Evolutionary conservation across 2,329 filamentous ascomycete genomes (phyloP), one percentile per base, ranked within the genome.

Genomic region (Bipolaris victoriae): DNA sequence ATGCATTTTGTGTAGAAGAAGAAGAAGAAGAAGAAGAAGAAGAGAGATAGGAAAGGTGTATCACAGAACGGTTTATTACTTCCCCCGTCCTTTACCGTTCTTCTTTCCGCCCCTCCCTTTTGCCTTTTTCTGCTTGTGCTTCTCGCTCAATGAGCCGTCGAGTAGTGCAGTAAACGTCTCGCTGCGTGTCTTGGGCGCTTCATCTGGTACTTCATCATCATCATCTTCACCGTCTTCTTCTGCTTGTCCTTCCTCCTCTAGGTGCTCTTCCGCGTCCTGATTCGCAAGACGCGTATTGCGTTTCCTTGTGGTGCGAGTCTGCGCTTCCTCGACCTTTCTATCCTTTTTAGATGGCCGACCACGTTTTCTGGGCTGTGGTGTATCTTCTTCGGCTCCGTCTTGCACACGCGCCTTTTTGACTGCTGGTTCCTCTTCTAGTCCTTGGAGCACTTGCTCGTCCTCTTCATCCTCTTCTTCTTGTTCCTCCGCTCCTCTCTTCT

Each of bases 401-500:
- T 49, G 51, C 24, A 64, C 39, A 10, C 59, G 51, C 2, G 60
- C 49, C 48, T 61, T 65, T 53, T 62, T 63, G 9, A 45, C 18
- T 9, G 50, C 46, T 13, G 63, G 63, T n/a, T 55, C 44, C 16
- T 59, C 62, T 3, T 59, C 62, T 7, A 33, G n/a, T 36, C 37
- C 55, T 33, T 49, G 22, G 18, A 64, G 64, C 13, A 61, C 61
- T 36, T 52, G 57, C 1, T 64, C 61, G 11, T 64, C 59, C 2
- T 40, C 55, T 15, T 60, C 56, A 7, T 60, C 51, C n/a, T 58
- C 54, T 16, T 58, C 49, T n/a, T 53, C 57, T 3, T 57, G 57
- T n/a, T 67, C 60, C 1, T 66, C 69, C 35, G 57, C 68, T 3
- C 56, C 62, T 50, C 72, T 62, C 67, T 75, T 75, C 62, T 65